Base-by-base conservation (phyloP, 805 yeast species). In the Maudiozyma barnettii region DNA sequence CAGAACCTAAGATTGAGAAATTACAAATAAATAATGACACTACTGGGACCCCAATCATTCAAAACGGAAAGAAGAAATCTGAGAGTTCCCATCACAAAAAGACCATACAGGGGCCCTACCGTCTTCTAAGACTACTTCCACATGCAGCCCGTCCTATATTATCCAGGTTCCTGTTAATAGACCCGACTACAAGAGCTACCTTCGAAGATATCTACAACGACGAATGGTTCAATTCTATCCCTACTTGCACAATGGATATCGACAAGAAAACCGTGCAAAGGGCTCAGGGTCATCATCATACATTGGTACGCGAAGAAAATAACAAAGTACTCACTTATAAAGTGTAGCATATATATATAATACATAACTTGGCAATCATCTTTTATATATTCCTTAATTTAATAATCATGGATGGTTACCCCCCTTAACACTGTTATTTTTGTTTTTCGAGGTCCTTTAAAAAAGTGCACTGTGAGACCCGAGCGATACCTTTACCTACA, bases 131-230 rank as follows among this genome's bases (percentile, higher is more conserved):
- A 65, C 67, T 84, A 41, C 65, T 85, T 33, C 95, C 95, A 9
- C 95, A 85, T 62, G 88, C 90, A 5, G 70, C 93, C 13, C 74
- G 95, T 61, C 91, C 91, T 9, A 69, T 85, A 13, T 71, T 85
- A 26, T 79, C 84, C 19, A 71, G 67, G 47, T 82, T 85, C 81
- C 65, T 85, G 21, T 70, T 71, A 43, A 69, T 82, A 7, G 85
- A 83, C 52, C 81, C 84, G 7, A 47, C 48, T 0, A 66, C 72
- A 47, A 73, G 93, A 56, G 86, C 89, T 2, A 75, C 84, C 1
- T 67, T 85, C 60, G 75, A 75, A 26, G 89, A 83, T 26, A 75
- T 85, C 9, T 66, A 78, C 48, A 65, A 68, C 16, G 91, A 85
- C 62, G 82, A 76, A 42, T 85, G 93, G 93, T 81, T 84, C 47